Evolutionary conservation across 305 asterid species (phyloP).

Genomic region (Plantago rigida): DNA sequence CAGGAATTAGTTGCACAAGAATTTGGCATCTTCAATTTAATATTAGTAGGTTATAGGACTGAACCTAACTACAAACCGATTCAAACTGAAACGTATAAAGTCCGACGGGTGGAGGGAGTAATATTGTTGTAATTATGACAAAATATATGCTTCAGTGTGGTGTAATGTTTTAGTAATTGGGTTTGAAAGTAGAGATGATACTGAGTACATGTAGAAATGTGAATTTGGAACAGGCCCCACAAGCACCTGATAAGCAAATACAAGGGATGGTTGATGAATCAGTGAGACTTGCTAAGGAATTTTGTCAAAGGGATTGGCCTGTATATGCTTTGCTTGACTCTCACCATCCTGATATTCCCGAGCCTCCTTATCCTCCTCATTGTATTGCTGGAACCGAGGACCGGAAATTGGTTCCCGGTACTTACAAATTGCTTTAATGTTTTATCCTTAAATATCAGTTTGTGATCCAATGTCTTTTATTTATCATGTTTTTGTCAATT

Average conservation of each 20-base stretch:
- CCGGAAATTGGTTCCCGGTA: slow-evolving; percentile 72
- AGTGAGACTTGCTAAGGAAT: slow-evolving; percentile 51
- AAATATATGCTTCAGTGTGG: no score
- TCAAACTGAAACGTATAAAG: no score
- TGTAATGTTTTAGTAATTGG: no score
- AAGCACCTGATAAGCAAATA: slow-evolving; percentile 54
- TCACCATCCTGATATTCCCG: slow-evolving; percentile 81
- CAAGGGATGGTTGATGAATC: slow-evolving; percentile 76
- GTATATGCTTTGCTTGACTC: slow-evolving; percentile 58
- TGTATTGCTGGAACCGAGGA: slow-evolving; percentile 71
- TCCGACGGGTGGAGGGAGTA: no score
- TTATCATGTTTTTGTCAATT: slow-evolving; percentile 13
- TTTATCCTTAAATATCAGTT: background rate
- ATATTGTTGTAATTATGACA: no score
- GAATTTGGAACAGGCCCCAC: slow-evolving; percentile 59
- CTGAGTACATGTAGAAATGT: background rate
- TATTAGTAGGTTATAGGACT: no score
- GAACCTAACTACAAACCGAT: no score
- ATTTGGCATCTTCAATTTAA: no score
- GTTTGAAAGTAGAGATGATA: no score
- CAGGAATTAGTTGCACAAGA: no score
- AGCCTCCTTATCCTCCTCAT: slow-evolving; percentile 91
- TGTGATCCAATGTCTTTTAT: background rate
- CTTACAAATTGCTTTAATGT: background rate
- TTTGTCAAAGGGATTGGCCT: slow-evolving; percentile 70